Conservation (phyloP, 768 basidiomycete species). For the Amanita brunnescens region DNA sequence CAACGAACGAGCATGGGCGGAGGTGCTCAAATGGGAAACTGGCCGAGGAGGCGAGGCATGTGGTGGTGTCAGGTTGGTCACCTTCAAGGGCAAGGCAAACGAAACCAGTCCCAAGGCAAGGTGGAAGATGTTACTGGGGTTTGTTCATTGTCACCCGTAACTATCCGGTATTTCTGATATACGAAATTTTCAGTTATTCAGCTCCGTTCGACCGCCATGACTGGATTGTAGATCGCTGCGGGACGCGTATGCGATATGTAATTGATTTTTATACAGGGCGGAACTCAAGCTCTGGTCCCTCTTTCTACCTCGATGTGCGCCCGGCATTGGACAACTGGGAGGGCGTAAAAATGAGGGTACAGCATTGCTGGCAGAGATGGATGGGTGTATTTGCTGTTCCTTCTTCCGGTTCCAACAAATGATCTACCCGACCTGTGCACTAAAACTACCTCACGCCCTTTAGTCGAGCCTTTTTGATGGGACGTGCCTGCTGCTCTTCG, state of each 20-base stretch:
- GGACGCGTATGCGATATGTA: constrained; percentile 81
- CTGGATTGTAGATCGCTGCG: constrained; percentile 94
- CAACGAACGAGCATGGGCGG: constrained; percentile 87
- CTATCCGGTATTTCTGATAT: constrained; percentile 6
- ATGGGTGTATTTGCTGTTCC: constrained; percentile 10
- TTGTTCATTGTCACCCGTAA: constrained; percentile 18
- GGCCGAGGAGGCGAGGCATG: constrained; percentile 77
- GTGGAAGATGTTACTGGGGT: constrained; percentile 83
- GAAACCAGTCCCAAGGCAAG: constrained; percentile 77
- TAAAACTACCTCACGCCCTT: constrained; percentile 22
- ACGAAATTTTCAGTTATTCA: constrained; percentile 56
- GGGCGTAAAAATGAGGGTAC: constrained; percentile 75
- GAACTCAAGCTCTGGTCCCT: constrained; percentile 34
- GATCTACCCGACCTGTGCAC: neutral
- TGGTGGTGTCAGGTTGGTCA: constrained; percentile 74
- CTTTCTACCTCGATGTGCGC: constrained; percentile 91
- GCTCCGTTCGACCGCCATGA: constrained; percentile 96
- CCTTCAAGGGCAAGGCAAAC: constrained; percentile 83
- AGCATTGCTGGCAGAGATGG: constrained; percentile 39
- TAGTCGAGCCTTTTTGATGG: constrained; percentile 27
- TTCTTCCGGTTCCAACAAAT: constrained; percentile 25
- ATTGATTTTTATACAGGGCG: constrained; percentile 97
- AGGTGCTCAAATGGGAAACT: constrained; percentile 76
- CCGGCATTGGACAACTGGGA: constrained; percentile 95
- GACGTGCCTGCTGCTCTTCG: constrained; percentile 26